Conservation (phyloP, 176 grass and related monocot genomes). For the Aegilops sharonensis region DNA sequence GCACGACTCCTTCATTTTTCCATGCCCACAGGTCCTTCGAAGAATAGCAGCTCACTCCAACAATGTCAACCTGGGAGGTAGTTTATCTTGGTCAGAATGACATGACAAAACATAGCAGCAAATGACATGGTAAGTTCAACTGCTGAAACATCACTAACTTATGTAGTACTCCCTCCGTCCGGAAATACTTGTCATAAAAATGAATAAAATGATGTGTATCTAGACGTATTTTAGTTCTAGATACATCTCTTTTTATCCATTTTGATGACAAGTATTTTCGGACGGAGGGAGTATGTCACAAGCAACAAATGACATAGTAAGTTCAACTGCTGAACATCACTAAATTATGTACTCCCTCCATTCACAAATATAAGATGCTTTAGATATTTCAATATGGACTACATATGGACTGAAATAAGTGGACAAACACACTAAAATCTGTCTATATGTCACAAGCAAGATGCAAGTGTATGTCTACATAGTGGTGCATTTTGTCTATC, state of each 20-base stretch:
- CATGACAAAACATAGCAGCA: background rate
- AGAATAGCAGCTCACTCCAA: slow-evolving; percentile 96
- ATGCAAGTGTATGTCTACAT: too few species aligned
- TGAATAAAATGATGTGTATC: too few species aligned
- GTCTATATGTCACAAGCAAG: too few species aligned
- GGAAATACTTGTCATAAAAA: too few species aligned
- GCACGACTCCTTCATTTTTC: slow-evolving; percentile 92
- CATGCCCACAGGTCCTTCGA: slow-evolving; percentile 87
- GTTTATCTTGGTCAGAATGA: slow-evolving; percentile 15
- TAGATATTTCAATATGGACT: too few species aligned
- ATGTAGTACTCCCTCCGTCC: background rate
- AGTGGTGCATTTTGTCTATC: background rate
- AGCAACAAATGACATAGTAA: background rate
- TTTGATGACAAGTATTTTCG: too few species aligned
- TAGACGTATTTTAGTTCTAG: too few species aligned
- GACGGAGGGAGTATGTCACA: background rate
- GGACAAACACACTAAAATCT: too few species aligned
- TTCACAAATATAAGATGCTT: too few species aligned
- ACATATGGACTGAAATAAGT: too few species aligned
- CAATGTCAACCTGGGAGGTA: slow-evolving; percentile 76
- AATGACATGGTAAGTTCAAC: background rate
- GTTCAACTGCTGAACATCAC: background rate
- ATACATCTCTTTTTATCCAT: too few species aligned
- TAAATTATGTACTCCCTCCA: background rate
- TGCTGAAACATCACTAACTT: slow-evolving; percentile 4